Evolutionary conservation across 2,329 filamentous ascomycete species (phyloP).

Genomic region (Chaetomiaceae sp.): DNA sequence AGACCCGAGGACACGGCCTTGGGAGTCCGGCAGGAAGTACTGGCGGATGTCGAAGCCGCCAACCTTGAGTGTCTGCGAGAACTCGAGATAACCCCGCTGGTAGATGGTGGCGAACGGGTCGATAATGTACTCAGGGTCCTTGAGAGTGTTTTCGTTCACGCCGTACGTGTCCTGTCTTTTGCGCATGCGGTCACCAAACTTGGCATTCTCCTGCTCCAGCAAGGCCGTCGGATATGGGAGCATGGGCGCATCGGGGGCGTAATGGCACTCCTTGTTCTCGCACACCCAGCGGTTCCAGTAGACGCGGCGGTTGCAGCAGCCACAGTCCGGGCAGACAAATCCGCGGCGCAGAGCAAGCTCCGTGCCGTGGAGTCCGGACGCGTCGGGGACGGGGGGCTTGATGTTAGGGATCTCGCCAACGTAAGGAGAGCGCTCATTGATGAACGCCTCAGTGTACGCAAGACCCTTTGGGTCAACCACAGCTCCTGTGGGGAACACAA

Average conservation of each 20-base stretch:
- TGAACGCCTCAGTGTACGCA: slow-evolving; percentile 53
- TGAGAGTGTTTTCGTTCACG: slow-evolving; percentile 6
- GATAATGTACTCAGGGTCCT: background rate
- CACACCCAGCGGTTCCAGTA: slow-evolving; percentile 62
- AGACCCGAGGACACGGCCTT: slow-evolving; percentile 42
- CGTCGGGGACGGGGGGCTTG: slow-evolving; percentile 34
- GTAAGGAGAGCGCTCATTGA: slow-evolving; percentile 49
- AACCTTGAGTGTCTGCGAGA: slow-evolving; percentile 8
- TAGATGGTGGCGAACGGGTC: slow-evolving; percentile 14
- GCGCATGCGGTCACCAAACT: slow-evolving; percentile 4
- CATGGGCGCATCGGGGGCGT: slow-evolving; percentile 38
- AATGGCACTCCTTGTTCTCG: slow-evolving; percentile 37
- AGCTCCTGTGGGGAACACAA: slow-evolving; percentile 29
- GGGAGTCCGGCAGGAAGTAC: slow-evolving; percentile 44
- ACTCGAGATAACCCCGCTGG: slow-evolving; percentile 8
- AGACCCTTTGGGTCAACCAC: slow-evolving; percentile 32
- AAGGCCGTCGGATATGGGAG: slow-evolving; percentile 6
- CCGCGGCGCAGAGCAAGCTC: slow-evolving; percentile 54
- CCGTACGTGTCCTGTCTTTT: slow-evolving; percentile 18
- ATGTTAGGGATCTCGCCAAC: slow-evolving; percentile 33
- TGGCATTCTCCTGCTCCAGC: slow-evolving; percentile 24
- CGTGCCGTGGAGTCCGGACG: slow-evolving; percentile 39
- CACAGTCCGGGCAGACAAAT: slow-evolving; percentile 62
- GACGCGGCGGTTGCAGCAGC: slow-evolving; percentile 56
- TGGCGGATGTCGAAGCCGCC: slow-evolving; percentile 31